Evolutionary conservation across 2,329 filamentous ascomycete species (phyloP).

Genomic region (Colletotrichum cordylinicola): DNA sequence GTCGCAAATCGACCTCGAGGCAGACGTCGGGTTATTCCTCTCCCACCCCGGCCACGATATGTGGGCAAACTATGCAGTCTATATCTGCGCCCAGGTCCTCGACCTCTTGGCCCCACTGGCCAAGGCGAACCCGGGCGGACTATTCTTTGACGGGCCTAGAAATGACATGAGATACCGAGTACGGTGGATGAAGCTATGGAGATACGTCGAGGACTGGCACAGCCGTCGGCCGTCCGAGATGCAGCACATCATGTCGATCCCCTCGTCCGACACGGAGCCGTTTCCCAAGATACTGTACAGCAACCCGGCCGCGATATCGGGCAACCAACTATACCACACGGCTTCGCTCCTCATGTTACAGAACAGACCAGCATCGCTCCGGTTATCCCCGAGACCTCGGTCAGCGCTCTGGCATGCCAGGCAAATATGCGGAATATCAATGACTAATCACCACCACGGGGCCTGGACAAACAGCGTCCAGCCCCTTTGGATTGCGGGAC

Average conservation of each 20-base stretch:
- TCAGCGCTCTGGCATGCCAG: slow-evolving; percentile 61
- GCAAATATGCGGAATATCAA: slow-evolving; percentile 60
- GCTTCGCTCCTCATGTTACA: slow-evolving; percentile 57
- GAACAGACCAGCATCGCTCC: slow-evolving; percentile 38
- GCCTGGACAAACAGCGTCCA: slow-evolving; percentile 64
- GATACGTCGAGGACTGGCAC: slow-evolving; percentile 54
- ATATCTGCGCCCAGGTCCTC: slow-evolving; percentile 54
- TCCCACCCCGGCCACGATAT: slow-evolving; percentile 48
- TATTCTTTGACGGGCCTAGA: slow-evolving; percentile 35
- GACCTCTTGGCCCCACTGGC: slow-evolving; percentile 42
- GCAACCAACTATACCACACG: slow-evolving; percentile 63
- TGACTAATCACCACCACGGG: slow-evolving; percentile 60
- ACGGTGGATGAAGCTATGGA: slow-evolving; percentile 56
- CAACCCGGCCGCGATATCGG: slow-evolving; percentile 61
- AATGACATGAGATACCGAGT: slow-evolving; percentile 15
- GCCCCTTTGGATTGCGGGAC: slow-evolving; percentile 61
- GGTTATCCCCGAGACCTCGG: slow-evolving; percentile 25
- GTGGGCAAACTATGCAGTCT: slow-evolving; percentile 66
- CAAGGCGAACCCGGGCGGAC: slow-evolving; percentile 44
- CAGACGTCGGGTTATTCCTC: slow-evolving; percentile 39
- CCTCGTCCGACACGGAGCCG: slow-evolving; percentile 37
- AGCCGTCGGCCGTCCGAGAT: slow-evolving; percentile 51
- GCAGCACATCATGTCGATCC: slow-evolving; percentile 46
- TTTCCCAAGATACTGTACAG: slow-evolving; percentile 59
- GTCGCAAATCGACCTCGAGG: slow-evolving; percentile 33